These are phyloP conservation scores for Mycena polygramma DNA, from an alignment of 768 basidiomycete species.

Conservation along the genomic window DNA sequence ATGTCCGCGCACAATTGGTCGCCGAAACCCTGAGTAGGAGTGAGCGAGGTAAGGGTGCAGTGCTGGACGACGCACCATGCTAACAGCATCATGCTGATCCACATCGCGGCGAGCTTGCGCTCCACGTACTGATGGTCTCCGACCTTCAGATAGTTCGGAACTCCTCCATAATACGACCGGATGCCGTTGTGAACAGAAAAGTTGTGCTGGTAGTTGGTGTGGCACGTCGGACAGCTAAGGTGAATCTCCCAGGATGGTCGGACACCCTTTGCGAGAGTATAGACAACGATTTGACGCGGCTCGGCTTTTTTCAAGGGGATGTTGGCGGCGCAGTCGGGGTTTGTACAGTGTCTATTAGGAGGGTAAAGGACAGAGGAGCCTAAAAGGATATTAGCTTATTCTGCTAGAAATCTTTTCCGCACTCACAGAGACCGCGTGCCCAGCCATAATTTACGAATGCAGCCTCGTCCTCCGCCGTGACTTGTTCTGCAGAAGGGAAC, in stretches of 20 bases:
- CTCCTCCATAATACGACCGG: constrained; percentile 39
- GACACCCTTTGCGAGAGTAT: constrained; percentile 16
- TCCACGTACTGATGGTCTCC: constrained; percentile 46
- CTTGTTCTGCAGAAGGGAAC: neutral
- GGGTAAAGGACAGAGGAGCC: constrained; percentile 12
- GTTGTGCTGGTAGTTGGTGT: too few relatives aligned
- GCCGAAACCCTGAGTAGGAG: constrained; percentile 31
- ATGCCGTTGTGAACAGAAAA: too few relatives aligned
- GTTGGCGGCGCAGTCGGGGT: neutral
- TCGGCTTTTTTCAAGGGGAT: constrained; percentile 40
- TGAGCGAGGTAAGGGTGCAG: neutral
- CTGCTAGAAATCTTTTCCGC: neutral
- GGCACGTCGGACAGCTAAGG: too few relatives aligned
- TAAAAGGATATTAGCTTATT: neutral
- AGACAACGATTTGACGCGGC: constrained; percentile 35
- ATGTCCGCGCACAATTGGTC: constrained; percentile 36
- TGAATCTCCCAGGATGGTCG: constrained; percentile 29
- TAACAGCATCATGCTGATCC: constrained; percentile 39
- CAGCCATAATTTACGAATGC: constrained; percentile 12
- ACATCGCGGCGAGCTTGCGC: constrained; percentile 31
- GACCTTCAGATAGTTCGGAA: constrained; percentile 41
- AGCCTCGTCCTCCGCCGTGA: constrained; percentile 4
- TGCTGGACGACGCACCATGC: constrained; percentile 34
- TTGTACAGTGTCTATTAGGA: neutral
- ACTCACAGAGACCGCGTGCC: constrained; percentile 8